A percentile compares a stretch with the other conserved stretches of the same genome.
phyloP scores from a whole-genome alignment of 2,329 filamentous ascomycete species.

The Falciphora oryzae region DNA sequence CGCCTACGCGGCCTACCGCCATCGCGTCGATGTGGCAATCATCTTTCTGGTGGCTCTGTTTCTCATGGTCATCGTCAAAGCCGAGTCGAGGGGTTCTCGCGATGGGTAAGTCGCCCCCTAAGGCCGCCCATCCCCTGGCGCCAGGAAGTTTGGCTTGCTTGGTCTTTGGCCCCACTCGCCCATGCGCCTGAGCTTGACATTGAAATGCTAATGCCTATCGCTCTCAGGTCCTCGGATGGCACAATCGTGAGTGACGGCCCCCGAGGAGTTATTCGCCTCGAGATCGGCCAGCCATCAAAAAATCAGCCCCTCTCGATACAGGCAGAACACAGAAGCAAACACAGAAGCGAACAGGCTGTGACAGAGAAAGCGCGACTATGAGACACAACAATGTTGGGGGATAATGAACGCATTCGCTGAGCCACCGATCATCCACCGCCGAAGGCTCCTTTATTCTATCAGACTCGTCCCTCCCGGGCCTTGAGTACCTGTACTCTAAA shows the following conservation, averaged over 20 bases:
- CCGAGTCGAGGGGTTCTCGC: constrained; percentile 22
- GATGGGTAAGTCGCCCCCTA: constrained; percentile 17
- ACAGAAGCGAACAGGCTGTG: background rate
- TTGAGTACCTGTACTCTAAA: background rate
- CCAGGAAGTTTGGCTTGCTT: constrained; percentile 8
- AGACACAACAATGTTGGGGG: background rate
- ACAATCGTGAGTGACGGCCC: background rate
- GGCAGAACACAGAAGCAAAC: constrained; percentile 4
- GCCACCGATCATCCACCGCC: too few species aligned
- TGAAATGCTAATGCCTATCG: background rate
- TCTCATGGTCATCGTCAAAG: constrained; percentile 22
- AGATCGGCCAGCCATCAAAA: constrained; percentile 9
- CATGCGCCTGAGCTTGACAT: constrained; percentile 9
- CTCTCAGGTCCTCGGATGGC: background rate
- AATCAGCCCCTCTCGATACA: constrained; percentile 14
- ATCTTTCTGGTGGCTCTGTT: constrained; percentile 25
- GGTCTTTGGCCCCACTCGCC: constrained; percentile 13
- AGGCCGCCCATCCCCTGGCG: background rate
- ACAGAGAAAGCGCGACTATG: background rate
- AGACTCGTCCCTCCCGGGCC: background rate
- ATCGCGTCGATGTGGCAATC: constrained; percentile 13
- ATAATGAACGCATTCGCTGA: background rate
- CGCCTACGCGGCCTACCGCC: background rate
- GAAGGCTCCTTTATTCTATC: background rate
- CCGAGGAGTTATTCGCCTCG: constrained; percentile 14